Evolutionary conservation across 306 rosid genomes (phyloP), one percentile per base, ranked within the genome.

Genomic region (Quillaja saponaria): DNA sequence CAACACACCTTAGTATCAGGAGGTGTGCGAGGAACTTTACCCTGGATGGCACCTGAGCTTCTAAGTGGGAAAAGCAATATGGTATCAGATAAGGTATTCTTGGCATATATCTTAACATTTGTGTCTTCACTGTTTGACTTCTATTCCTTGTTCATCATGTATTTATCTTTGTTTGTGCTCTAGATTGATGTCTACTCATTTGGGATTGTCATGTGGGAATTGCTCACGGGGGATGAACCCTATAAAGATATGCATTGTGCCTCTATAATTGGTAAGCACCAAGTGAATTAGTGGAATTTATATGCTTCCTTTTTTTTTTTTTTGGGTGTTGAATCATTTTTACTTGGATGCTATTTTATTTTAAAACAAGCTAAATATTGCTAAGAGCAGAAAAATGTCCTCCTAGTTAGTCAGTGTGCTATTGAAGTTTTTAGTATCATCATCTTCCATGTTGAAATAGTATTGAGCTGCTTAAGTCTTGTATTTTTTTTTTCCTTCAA

Each of bases 41-140:
- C 99, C 13, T 94, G 99, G 99, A 94, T 94, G 99, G 99, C 99
- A 51, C 99, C 99, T 13, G 99, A 94, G 72, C 99, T 94, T 72
- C 95, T 94, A 50, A 89, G 97, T 35, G 96, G 97, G 73, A 94
- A 94, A 87, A 89, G 95, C 75, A 81, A 83, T 69, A 94, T 94
- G 99, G 99, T 94, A 50, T 73, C 99, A 13, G 99, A 94, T 63
- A 94, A 94, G 96, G 99, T 89, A 76, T 62, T 66, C 44, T 52
- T 54, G 57, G 63, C 61, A 55, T 55, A 16, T 4, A 25, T 25
- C 4, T 25, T 25, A 25, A 25, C 2, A 25, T 25, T 25, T 25
- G 31, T 4, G 4, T 4, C 31, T 25, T 25, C 31, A 14, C 37
- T 66, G 64, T 61, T 56, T 62, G 31, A 41, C 8, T 55, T 41